Conservation (phyloP, 345 rosid species). For the Nephelium lappaceum region DNA sequence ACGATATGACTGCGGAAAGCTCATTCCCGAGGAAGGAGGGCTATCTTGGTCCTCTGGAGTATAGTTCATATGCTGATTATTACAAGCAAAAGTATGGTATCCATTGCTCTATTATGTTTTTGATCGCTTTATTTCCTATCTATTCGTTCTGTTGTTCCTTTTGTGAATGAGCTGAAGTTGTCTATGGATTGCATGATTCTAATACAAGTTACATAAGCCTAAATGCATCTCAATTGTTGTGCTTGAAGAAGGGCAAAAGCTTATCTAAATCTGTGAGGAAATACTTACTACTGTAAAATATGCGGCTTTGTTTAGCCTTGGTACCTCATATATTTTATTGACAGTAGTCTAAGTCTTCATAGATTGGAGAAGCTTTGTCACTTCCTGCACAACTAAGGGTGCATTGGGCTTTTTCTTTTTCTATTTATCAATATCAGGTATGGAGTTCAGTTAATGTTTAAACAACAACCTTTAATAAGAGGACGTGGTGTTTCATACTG, state of each 20-base stretch:
- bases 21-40: conserved; percentile 99
- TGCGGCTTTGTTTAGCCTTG: background rate
- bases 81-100: conserved; percentile 86
- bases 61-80: conserved; percentile 91
- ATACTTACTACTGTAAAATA: conserved; percentile 24
- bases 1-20: conserved; percentile 90
- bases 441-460: conserved; percentile 78
- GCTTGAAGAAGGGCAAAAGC: conserved; percentile 51
- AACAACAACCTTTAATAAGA: conserved; percentile 81
- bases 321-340: background rate
- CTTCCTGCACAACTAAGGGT: conserved; percentile 53
- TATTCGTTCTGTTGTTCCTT: background rate
- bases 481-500: conserved; percentile 99
- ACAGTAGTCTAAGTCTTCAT: conserved; percentile 38
- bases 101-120: background rate
- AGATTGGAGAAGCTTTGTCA: conserved; percentile 49
- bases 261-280: conserved; percentile 33
- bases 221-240: conserved; percentile 49
- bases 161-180: background rate
- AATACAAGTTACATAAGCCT: conserved; percentile 38
- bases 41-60: conserved; percentile 95
- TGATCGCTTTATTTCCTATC: background rate
- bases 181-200: conserved; percentile 27
- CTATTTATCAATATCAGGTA: conserved; percentile 57
- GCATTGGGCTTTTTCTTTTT: conserved; percentile 50